Percentiles rank a stretch among this genome's conserved stretches.
Evolutionary conservation across 2,329 filamentous ascomycete species (phyloP).

Genomic region (Venturia asperata): DNA sequence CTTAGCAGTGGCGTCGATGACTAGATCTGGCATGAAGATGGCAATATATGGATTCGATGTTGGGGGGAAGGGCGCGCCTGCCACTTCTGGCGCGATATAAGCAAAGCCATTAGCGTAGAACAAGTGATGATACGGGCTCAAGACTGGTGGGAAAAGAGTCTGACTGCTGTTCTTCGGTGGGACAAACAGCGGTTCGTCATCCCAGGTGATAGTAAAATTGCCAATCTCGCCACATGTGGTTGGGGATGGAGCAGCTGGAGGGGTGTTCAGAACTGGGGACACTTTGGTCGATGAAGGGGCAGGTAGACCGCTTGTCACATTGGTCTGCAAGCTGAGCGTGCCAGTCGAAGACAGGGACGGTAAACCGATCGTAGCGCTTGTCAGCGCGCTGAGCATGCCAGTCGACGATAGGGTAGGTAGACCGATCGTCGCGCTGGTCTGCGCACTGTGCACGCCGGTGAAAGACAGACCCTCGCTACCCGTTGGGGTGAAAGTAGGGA

Average conservation of each 20-base stretch:
- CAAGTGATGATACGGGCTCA: constrained; percentile 45
- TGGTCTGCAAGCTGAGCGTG: neutral
- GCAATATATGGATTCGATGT: constrained; percentile 42
- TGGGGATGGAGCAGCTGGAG: constrained; percentile 9
- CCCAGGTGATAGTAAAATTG: constrained; percentile 36
- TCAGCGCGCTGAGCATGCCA: neutral
- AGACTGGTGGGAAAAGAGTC: constrained; percentile 35
- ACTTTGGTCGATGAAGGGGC: neutral
- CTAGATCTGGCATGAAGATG: constrained; percentile 38
- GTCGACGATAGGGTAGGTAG: neutral
- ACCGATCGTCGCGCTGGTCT: neutral
- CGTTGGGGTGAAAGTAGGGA: constrained; percentile 1
- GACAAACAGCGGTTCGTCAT: constrained; percentile 32
- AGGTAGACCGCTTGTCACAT: neutral
- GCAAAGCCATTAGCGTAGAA: constrained; percentile 46
- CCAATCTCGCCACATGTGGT: constrained; percentile 39
- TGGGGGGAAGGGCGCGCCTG: constrained; percentile 39
- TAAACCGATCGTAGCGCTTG: neutral
- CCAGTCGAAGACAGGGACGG: neutral
- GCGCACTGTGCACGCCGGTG: neutral
- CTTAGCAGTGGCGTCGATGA: constrained; percentile 4
- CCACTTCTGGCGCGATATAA: constrained; percentile 37
- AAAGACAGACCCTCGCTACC: constrained; percentile 10
- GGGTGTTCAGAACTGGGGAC: neutral
- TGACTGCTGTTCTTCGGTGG: constrained; percentile 26